Percentiles rank a stretch among this genome's conserved stretches.
Evolutionary conservation across 306 rosid species (phyloP).

Genomic region (Quillaja saponaria): DNA sequence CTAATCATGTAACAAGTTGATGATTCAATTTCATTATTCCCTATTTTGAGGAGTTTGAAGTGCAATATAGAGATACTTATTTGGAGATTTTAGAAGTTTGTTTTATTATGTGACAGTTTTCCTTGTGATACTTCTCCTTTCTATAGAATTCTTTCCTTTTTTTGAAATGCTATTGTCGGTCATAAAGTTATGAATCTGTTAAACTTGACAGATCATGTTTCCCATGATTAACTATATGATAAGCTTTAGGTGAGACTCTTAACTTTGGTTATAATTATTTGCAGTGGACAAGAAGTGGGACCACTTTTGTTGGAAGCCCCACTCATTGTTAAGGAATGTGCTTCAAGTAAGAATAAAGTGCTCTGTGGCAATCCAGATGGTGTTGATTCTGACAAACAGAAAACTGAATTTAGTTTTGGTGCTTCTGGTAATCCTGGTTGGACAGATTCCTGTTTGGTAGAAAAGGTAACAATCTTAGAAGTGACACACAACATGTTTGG

Average conservation of each 20-base stretch:
- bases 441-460: slow-evolving; percentile 41
- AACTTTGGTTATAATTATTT: slow-evolving; percentile 25
- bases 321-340: slow-evolving; percentile 26
- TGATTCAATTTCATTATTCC: no score
- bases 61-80: no score
- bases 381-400: slow-evolving; percentile 36
- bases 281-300: slow-evolving; percentile 80
- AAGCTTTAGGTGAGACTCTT: slow-evolving; percentile 20
- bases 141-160: not conserved
- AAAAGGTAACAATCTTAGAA: slow-evolving; percentile 58
- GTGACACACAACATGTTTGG: slow-evolving; percentile 19
- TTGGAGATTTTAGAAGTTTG: no score
- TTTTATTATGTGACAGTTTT: not conserved
- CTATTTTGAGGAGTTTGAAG: no score
- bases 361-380: slow-evolving; percentile 34
- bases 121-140: not conserved
- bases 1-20: no score
- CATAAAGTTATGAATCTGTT: not conserved
- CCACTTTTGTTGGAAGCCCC: slow-evolving; percentile 60
- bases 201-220: not conserved
- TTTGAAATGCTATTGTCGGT: not conserved
- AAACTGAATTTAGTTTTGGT: slow-evolving; percentile 27
- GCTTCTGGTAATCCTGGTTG: slow-evolving; percentile 35
- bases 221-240: not conserved
- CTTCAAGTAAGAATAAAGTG: slow-evolving; percentile 34